Evolutionary conservation across 1,284 basidiomycete species (phyloP), one percentile per base, ranked within the genome.

Genomic region (Malassezia equina): DNA sequence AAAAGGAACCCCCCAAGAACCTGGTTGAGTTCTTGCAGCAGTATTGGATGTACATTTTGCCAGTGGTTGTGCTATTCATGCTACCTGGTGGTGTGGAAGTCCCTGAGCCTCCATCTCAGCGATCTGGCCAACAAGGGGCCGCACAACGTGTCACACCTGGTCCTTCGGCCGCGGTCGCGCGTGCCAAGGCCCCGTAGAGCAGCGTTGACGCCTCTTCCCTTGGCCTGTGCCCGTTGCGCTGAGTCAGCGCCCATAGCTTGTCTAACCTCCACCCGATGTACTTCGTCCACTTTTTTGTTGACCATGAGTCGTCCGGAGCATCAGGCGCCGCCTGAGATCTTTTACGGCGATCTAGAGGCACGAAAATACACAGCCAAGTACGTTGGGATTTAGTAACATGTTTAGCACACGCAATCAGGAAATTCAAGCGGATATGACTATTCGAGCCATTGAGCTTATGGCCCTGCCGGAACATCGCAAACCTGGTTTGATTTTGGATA

Each of bases 401-500:
- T n/a, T 7, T 56, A 67, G 62, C 55, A 65, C 93, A 23, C 90
- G 94, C 55, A 90, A 95, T 62, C 91, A 98, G 75, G 86, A 86
- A 68, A 91, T 99, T 60, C 94, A 99, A 75, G 86, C 90, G 6
- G 86, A 94, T 66, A 98, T 99, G 94, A 95, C 93, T 5, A 86
- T 91, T 66, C 82, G 94, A 59, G 91, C 91, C 1, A 77, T 99
- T 40, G 93, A 98, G 73, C 81, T 99, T 7, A 80, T 98, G 41
- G 86, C 84, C 65, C 77, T 96, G 21, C 86, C 90, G 2, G 62
- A 59, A 27, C 64, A 53, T 33, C 67, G 34, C 45, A 58, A 61
- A 19, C 71, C 71, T 1, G 70, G 63, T 1, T 59, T 88, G 68
- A 77, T 99, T 11, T 82, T 98, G 33, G 94, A 99, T 75, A 91